A percentile compares a stretch with the other conserved stretches of the same genome.
Conservation (phyloP, 2,329 filamentous ascomycete species). For the Venturia oleaginea region DNA sequence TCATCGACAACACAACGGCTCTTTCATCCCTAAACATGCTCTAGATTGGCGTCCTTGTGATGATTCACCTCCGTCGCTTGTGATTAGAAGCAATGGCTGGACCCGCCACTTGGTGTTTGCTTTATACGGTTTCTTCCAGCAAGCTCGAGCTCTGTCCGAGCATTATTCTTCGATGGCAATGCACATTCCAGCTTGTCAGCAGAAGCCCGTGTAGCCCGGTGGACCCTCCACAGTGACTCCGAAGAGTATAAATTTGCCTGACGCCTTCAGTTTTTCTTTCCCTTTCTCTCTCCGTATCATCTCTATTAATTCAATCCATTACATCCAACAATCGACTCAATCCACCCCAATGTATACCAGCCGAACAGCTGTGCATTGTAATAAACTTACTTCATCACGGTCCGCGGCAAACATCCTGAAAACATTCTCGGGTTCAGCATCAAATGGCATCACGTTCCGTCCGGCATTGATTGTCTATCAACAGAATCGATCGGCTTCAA, state of each 20-base stretch:
- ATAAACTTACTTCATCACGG: not conserved
- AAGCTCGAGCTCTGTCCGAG: not conserved
- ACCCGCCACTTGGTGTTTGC: not conserved
- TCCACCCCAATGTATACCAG: slow-evolving; percentile 10
- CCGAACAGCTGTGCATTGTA: not conserved
- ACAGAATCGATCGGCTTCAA: not conserved
- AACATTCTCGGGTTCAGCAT: not conserved
- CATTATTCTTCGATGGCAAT: not conserved
- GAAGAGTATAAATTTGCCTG: not conserved
- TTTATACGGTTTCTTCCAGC: not conserved
- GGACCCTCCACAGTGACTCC: not conserved
- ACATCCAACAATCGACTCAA: not conserved
- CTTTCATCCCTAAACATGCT: not conserved
- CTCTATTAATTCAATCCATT: not conserved
- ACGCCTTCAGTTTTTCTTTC: not conserved
- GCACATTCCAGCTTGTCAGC: not conserved
- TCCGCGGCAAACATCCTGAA: slow-evolving; percentile 6
- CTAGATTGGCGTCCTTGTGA: not conserved
- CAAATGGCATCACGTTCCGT: not conserved
- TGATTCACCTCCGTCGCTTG: not conserved
- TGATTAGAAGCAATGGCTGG: not conserved
- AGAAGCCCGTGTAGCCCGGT: not conserved
- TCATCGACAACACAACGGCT: not conserved
- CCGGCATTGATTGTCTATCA: slow-evolving; percentile 2
- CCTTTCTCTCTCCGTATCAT: not conserved